Percentiles rank a stretch among this genome's conserved stretches.
phyloP scores from a whole-genome alignment of 2,329 filamentous ascomycete species.

The Epichloe gansuensis region DNA sequence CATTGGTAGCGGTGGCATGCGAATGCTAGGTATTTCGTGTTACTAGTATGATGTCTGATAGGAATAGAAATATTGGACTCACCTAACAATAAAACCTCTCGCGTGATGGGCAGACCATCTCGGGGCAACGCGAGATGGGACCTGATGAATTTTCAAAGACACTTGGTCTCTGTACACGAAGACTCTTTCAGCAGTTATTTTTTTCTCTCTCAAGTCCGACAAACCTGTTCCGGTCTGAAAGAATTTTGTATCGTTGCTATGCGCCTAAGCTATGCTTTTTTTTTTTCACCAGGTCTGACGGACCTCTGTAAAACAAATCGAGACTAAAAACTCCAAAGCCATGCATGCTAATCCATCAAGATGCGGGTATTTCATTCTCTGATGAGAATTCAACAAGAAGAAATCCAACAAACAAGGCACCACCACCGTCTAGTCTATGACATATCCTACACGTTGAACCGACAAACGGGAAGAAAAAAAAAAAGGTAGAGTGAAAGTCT shows the following conservation, averaged over 20 bases:
- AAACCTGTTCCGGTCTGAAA: not conserved
- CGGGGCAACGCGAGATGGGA: no score
- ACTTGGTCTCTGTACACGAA: no score
- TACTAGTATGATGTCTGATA: not conserved
- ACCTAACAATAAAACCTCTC: not conserved
- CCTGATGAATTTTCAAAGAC: no score
- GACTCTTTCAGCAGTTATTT: not conserved
- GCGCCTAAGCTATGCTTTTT: not conserved
- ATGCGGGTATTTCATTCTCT: not conserved
- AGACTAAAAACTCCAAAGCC: constrained; percentile 9
- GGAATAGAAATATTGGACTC: not conserved
- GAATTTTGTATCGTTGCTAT: not conserved
- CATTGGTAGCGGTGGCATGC: constrained; percentile 2
- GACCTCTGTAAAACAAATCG: not conserved
- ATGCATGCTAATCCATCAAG: constrained; percentile 8
- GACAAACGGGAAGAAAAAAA: no score
- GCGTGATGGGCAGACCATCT: not conserved
- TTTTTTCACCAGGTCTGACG: not conserved
- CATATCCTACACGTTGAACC: not conserved
- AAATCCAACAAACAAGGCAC: not conserved
- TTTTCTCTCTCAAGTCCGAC: not conserved
- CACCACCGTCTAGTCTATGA: not conserved
- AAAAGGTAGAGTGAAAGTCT: no score
- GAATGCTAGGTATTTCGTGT: not conserved
- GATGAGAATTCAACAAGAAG: not conserved